phyloP scores from a whole-genome alignment of 352 stramenopile genomes.

The Phytophthora fragariaefolia region DNA sequence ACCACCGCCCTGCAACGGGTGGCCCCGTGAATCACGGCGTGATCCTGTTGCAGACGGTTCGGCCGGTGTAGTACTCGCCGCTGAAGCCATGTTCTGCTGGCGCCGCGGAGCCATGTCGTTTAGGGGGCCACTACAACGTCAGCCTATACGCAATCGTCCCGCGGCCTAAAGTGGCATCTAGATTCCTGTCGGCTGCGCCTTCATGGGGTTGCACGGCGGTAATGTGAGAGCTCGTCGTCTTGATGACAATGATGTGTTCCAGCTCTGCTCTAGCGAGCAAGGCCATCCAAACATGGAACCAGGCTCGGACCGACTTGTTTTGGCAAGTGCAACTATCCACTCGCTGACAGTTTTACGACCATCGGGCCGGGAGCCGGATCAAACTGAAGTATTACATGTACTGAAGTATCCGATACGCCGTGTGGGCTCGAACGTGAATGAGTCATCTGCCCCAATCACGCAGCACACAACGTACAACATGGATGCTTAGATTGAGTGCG shows the following conservation, averaged over 20 bases:
- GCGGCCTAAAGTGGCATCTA: neutral
- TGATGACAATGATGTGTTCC: too few relatives aligned
- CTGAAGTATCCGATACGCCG: constrained; percentile 1
- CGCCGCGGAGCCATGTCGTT: constrained; percentile 14
- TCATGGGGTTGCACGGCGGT: too few relatives aligned
- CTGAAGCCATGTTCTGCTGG: neutral
- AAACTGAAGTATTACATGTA: too few relatives aligned
- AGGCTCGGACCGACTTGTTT: neutral
- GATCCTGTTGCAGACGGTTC: neutral
- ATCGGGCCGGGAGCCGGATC: neutral
- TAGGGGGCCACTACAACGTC: constrained; percentile 8
- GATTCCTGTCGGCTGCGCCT: neutral
- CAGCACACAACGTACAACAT: neutral
- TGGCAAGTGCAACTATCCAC: constrained; percentile 2
- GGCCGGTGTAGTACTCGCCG: constrained; percentile 3
- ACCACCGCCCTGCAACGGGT: constrained; percentile 16
- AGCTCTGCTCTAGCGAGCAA: too few relatives aligned
- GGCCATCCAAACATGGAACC: constrained; percentile 1
- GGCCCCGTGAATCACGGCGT: constrained; percentile 1
- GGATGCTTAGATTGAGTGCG: too few relatives aligned
- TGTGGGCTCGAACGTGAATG: neutral
- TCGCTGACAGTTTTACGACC: neutral
- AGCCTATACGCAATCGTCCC: constrained; percentile 1
- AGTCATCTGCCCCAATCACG: neutral
- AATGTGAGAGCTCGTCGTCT: too few relatives aligned